A percentile compares a stretch with the other conserved stretches of the same genome.
Conservation (phyloP, 2,329 filamentous ascomycete species). For the Metarhizium brunneum region DNA sequence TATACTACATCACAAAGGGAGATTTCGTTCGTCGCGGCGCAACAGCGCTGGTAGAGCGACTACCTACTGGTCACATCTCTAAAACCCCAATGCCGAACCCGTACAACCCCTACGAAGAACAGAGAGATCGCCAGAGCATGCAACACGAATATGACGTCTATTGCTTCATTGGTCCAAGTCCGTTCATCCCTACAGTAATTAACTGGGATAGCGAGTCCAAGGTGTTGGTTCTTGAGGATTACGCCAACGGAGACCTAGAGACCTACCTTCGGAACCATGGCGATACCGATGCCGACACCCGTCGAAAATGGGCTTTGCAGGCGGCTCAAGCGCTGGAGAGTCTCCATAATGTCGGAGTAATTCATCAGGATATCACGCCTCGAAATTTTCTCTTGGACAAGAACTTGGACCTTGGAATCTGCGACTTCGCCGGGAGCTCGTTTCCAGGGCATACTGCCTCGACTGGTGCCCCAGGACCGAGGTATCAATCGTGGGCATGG, state of each 20-base stretch:
- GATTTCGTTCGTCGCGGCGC: constrained; percentile 6
- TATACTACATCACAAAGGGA: constrained; percentile 10
- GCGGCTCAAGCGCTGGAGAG: constrained; percentile 19
- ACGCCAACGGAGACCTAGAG: constrained; percentile 8
- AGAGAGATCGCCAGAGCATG: constrained; percentile 6
- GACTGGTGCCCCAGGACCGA: constrained; percentile 3
- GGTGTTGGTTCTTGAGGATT: constrained; percentile 8
- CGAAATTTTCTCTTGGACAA: constrained; percentile 24
- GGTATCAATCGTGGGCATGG: constrained; percentile 6
- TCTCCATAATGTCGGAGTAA: constrained; percentile 22
- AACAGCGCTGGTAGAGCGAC: constrained; percentile 8
- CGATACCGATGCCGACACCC: constrained; percentile 1
- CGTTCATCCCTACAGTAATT: constrained; percentile 9
- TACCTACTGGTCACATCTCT: constrained; percentile 7
- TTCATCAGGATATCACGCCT: constrained; percentile 27
- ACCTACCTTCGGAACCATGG: constrained; percentile 3
- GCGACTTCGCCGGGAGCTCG: constrained; percentile 8
- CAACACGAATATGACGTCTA: constrained; percentile 9
- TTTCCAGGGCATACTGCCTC: constrained; percentile 2
- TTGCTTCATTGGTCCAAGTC: constrained; percentile 4
- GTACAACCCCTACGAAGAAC: constrained; percentile 4
- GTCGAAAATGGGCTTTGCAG: constrained; percentile 7
- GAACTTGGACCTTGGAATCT: constrained; percentile 4
- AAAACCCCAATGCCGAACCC: constrained; percentile 8
- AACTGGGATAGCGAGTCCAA: constrained; percentile 8